A percentile compares a stretch with the other conserved stretches of the same genome.
Evolutionary conservation across 2,329 filamentous ascomycete species (phyloP).

Genomic region (Byssochlamys sp.): DNA sequence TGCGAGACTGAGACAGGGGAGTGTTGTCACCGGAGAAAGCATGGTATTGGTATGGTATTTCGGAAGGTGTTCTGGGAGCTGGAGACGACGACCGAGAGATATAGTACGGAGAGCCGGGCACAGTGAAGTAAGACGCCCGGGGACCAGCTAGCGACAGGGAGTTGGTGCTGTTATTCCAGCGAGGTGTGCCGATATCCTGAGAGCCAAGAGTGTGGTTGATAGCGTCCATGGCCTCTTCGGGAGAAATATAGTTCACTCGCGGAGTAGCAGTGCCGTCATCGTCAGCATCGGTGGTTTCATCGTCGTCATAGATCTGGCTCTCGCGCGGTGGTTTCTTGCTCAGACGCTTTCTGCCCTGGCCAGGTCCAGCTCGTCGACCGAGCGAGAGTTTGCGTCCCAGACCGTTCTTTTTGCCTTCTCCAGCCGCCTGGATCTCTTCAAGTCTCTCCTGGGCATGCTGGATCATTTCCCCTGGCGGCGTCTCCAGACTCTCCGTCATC

Average conservation of each 20-base stretch:
- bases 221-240: not conserved
- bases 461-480: not conserved
- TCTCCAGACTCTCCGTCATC: not conserved
- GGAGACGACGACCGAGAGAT: slow-evolving; percentile 35
- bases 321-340: slow-evolving; percentile 4
- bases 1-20: not conserved
- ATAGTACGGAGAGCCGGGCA: slow-evolving; percentile 4
- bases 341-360: slow-evolving; percentile 10
- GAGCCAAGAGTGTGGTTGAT: not conserved
- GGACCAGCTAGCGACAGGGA: not conserved
- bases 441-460: not conserved
- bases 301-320: slow-evolving; percentile 4
- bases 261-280: not conserved
- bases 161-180: not conserved
- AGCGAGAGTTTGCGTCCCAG: slow-evolving; percentile 8
- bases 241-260: not conserved
- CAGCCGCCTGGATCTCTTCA: not conserved
- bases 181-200: not conserved
- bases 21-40: not conserved
- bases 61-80: slow-evolving; percentile 15
- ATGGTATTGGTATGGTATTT: not conserved
- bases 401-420: not conserved
- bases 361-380: slow-evolving; percentile 9
- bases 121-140: not conserved
- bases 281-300: not conserved